Evolutionary conservation across 306 rosid genomes (phyloP).

Genomic region (Lupinus albus): DNA sequence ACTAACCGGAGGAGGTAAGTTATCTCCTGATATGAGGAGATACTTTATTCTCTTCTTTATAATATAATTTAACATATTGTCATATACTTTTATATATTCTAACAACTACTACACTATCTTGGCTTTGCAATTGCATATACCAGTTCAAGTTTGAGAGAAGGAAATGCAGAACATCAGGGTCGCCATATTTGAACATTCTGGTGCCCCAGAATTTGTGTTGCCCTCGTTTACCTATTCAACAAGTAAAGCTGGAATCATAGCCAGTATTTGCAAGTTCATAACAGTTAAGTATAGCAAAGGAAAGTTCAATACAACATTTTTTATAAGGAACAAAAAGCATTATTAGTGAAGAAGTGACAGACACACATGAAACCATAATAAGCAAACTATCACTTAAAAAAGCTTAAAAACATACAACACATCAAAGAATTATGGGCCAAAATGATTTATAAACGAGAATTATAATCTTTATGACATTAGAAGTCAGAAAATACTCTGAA

Average conservation of each 20-base stretch:
- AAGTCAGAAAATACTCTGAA: conserved; percentile 9
- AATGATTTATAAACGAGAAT: neutral
- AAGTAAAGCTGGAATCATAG: conserved; percentile 39
- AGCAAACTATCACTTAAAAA: conserved; percentile 4
- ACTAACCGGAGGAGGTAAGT: no score
- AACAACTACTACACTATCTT: conserved; percentile 20
- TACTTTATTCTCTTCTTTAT: no score
- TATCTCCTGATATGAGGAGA: no score
- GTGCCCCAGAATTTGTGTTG: conserved; percentile 97
- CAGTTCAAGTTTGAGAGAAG: conserved; percentile 93
- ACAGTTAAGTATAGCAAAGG: conserved; percentile 15
- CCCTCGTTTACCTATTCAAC: conserved; percentile 80
- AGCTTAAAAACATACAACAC: neutral
- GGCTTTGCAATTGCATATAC: conserved; percentile 55
- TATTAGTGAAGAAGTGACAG: conserved; percentile 1
- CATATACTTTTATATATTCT: no score
- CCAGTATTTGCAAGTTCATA: no score
- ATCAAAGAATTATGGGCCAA: conserved; percentile 12
- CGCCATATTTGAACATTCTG: conserved; percentile 88
- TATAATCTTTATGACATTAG: neutral
- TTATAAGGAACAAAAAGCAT: no score
- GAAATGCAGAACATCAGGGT: conserved; percentile 83
- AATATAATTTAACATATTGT: no score
- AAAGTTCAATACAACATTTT: conserved; percentile 16
- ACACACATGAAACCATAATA: conserved; percentile 2